Percentiles rank a stretch among this genome's conserved stretches.
Conservation (phyloP, 2,329 filamentous ascomycete species). For the Grosmannia penicillata region DNA sequence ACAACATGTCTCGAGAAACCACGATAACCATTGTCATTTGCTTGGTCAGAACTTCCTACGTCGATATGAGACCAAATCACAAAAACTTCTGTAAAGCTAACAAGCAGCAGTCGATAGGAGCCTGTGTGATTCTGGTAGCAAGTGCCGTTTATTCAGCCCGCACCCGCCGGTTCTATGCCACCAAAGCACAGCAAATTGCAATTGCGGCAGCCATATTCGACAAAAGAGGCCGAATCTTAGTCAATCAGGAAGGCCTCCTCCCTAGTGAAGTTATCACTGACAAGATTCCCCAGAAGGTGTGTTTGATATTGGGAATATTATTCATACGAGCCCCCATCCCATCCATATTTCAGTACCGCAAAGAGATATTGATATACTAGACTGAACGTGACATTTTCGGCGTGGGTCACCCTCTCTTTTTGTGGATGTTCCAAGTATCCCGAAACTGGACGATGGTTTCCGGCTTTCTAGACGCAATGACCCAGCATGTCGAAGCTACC, state of each 20-base stretch:
- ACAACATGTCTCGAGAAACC: slow-evolving; percentile 39
- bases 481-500: slow-evolving; percentile 41
- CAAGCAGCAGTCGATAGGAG: slow-evolving; percentile 38
- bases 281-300: slow-evolving; percentile 19
- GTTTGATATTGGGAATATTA: no score
- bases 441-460: slow-evolving; percentile 60
- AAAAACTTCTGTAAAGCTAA: no score
- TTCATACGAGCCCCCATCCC: no score
- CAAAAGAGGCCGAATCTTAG: slow-evolving; percentile 47
- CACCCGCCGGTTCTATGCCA: slow-evolving; percentile 27
- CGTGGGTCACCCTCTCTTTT: slow-evolving; percentile 63
- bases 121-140: slow-evolving; percentile 43
- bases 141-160: slow-evolving; percentile 27
- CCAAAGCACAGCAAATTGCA: slow-evolving; percentile 45
- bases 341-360: no score
- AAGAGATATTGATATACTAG: slow-evolving; percentile 52
- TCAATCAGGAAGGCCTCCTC: slow-evolving; percentile 53
- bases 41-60: no score
- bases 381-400: slow-evolving; percentile 54
- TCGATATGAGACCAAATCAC: no score
- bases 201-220: slow-evolving; percentile 53
- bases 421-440: slow-evolving; percentile 76
- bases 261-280: slow-evolving; percentile 67
- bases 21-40: slow-evolving; percentile 62
- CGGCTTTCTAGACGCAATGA: slow-evolving; percentile 58